These are phyloP conservation scores for Salvia hispanica DNA, from an alignment of 257 asterid species.

Conservation along the genomic window DNA sequence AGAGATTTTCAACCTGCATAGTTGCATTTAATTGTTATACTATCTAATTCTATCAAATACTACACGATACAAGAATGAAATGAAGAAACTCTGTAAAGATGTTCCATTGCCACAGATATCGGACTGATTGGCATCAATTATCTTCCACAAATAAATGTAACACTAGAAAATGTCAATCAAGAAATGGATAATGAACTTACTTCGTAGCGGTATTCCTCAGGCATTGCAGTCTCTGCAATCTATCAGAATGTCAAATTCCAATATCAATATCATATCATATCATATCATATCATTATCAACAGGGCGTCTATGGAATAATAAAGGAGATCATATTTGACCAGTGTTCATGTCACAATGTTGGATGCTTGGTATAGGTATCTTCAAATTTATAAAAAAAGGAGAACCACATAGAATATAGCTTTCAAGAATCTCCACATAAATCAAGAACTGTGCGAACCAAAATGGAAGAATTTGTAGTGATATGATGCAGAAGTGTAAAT, in stretches of 20 bases:
- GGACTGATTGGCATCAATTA: not conserved
- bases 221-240: slow-evolving; percentile 86
- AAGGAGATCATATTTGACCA: slow-evolving; percentile 7
- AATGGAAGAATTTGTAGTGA: not conserved
- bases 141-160: not conserved
- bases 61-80: not conserved
- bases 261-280: slow-evolving; percentile 26
- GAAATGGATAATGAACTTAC: slow-evolving; percentile 48
- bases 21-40: slow-evolving; percentile 1
- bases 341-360: not conserved
- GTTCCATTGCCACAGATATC: not conserved
- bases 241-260: slow-evolving; percentile 35
- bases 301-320: not conserved
- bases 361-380: slow-evolving; percentile 9
- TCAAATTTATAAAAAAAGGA: not conserved
- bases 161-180: not conserved
- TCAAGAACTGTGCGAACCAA: slow-evolving; percentile 7
- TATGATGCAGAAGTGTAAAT: not conserved
- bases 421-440: slow-evolving; percentile 4
- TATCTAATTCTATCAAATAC: not conserved
- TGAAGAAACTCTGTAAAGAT: not conserved
- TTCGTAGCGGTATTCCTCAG: slow-evolving; percentile 75
- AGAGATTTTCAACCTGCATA: slow-evolving; percentile 73
- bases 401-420: not conserved
- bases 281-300: slow-evolving; percentile 5